Conservation (phyloP, 495 filamentous ascomycete species). For the Tuber borchii region DNA sequence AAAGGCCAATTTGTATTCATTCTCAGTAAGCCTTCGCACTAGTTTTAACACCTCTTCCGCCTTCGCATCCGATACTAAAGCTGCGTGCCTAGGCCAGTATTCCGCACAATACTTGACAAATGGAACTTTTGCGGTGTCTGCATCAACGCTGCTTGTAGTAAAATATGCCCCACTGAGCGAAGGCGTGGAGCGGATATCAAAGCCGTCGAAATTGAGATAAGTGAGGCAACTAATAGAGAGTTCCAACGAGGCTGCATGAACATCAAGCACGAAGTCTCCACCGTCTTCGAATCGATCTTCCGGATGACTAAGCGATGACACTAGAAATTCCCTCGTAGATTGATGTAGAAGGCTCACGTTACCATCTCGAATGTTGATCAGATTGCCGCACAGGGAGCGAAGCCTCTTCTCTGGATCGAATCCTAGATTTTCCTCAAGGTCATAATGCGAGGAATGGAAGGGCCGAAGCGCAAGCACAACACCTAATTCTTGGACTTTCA, state of each 20-base stretch:
- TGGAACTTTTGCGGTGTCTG: background rate
- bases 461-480: constrained; percentile 7
- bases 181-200: background rate
- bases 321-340: background rate
- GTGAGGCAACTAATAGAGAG: background rate
- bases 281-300: background rate
- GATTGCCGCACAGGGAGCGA: background rate
- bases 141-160: background rate
- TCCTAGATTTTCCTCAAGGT: background rate
- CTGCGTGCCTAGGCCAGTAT: background rate
- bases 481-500: constrained; percentile 8
- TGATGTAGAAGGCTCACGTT: background rate
- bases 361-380: background rate
- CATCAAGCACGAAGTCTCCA: constrained; percentile 1
- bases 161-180: background rate
- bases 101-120: background rate
- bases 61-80: background rate
- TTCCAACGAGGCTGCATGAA: background rate
- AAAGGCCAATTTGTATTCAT: background rate
- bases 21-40: background rate
- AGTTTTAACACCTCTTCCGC: background rate
- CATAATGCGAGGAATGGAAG: background rate
- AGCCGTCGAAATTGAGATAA: constrained; percentile 5
- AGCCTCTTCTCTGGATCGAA: constrained; percentile 1
- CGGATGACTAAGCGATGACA: background rate